Evolutionary conservation across 2,329 filamentous ascomycete genomes (phyloP), one percentile per base, ranked within the genome.

Genomic region (Aspergillus pseudotamarii): DNA sequence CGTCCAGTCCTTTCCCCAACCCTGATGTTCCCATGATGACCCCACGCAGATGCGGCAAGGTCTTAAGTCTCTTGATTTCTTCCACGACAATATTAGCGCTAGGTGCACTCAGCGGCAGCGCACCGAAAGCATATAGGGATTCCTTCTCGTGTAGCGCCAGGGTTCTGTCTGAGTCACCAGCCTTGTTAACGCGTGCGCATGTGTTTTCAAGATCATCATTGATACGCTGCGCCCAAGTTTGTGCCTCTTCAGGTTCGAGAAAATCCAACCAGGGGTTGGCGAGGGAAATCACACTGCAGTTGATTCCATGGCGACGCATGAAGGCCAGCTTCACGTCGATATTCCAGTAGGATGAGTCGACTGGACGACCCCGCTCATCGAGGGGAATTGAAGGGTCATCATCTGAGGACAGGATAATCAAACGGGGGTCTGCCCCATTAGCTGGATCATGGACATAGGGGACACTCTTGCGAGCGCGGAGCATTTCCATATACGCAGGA

Each of bases 181-280:
- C 63, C 16, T 64, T 62, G 46, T 80, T 80, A 6, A 74, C 71
- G 55, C 82, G 75, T 6, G 80, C 82, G 79, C 94, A 97, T 77
- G 93, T 89, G 51, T 76, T 72, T 57, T 93, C 87, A 58, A 97
- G 89, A 68, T 94, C 92, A 68, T 89, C 82, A 76, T 97, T 97
- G 75, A 96, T 89, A 0, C 82, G 82, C 59, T 80, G 73, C 0
- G 92, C 92, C 56, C 89, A 88, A 34, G 78, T 75, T 1, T 85
- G 86, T 0, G 91, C 91, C 67, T 89, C 86, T 4, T 81, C 75
- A 0, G 86, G 74, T 0, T 82, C 78, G 0, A 97, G 79, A 74
- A 96, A 97, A 78, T 97, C 94, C 2, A 97, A 85, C 94, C 94
- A 97, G 0, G 94, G 94, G 73, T 97, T 97, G 16, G 94, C 94